Base-by-base conservation (phyloP, 2,329 filamentous ascomycete species). In the Ceratocystis harringtonii region DNA sequence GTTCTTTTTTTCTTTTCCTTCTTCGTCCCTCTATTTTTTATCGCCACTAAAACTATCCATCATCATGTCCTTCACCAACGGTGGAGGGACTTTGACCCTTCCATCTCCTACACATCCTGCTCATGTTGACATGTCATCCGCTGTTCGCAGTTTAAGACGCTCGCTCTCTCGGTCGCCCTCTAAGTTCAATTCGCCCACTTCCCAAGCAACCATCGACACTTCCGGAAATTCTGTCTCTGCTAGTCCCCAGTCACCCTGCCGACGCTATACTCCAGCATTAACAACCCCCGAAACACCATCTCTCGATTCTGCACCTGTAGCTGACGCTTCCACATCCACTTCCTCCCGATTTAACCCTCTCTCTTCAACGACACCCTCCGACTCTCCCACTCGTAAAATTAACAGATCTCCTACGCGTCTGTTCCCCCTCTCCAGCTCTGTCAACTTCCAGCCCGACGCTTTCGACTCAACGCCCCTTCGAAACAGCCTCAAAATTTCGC, bases 111-210 rank as follows among this genome's bases (percentile, higher is more conserved):
- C 89, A 61, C 86, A 89, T 71, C 84, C 85, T 68, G 89, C 90
- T 74, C 87, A 89, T 75, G 87, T 92, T 71, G 89, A 95, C 77
- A 85, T 90, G 69, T 87, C 88, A 68, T 85, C 89, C 62, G 87
- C 89, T 67, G 88, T 96, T 69, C 84, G 90, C 72, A 89, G 90
- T 71, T 80, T 96, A 67, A 84, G 92, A 69, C 88, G 90, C 70
- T 96, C 92, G 30, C 80, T 96, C 69, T 96, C 92, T 66, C 84
- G 91, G 71, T 96, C 92, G n/a, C 92, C 92, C 10, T 96, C 92
- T 41, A 95, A 94, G 74, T 92, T 94, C 55, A 66, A 65, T 44
- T 55, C 68, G 10, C 44, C 66, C 8, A 45, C 44, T 30, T 44
- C 65, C 25, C 52, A 57, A 65, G 41, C 63, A 64, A 44, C 30